These are phyloP conservation scores for Protomyces lactucae-debilis DNA, from an alignment of 1,139 yeast genomes.

Conservation along the genomic window DNA sequence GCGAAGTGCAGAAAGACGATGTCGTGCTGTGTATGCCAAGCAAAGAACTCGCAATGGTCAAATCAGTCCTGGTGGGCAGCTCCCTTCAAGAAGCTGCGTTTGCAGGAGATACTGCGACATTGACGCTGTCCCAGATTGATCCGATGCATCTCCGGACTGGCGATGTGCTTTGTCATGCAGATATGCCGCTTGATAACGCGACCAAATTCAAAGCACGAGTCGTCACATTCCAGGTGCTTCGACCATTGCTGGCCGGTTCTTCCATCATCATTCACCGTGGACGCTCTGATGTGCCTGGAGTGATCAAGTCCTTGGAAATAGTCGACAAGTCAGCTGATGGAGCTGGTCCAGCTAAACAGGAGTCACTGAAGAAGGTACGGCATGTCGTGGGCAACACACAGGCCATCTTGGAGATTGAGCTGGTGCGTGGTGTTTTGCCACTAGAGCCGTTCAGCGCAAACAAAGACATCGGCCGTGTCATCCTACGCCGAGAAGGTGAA, in stretches of 20 bases:
- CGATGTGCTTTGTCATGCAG: constrained; percentile 59
- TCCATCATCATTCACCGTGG: constrained; percentile 80
- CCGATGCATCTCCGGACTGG: constrained; percentile 62
- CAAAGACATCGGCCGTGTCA: constrained; percentile 69
- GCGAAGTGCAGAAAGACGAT: constrained; percentile 13
- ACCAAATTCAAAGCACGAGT: constrained; percentile 54
- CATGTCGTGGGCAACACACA: constrained; percentile 52
- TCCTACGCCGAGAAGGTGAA: constrained; percentile 75
- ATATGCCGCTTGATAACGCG: constrained; percentile 48
- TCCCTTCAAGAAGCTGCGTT: constrained; percentile 45
- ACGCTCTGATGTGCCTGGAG: constrained; percentile 70
- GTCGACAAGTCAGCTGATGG: constrained; percentile 48
- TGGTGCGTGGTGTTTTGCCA: constrained; percentile 52
- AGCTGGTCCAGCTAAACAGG: background rate
- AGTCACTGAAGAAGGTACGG: constrained; percentile 36
- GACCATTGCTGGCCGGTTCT: constrained; percentile 78
- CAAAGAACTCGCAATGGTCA: constrained; percentile 5
- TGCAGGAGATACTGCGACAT: constrained; percentile 64
- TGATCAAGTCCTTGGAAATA: constrained; percentile 51
- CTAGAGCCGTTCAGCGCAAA: constrained; percentile 56
- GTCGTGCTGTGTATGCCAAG: constrained; percentile 19
- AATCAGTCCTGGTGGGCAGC: background rate
- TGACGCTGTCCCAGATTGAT: constrained; percentile 52
- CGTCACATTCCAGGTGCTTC: constrained; percentile 60
- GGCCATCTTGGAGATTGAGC: constrained; percentile 66